Percentiles rank a stretch among this genome's conserved stretches.
These are phyloP conservation scores for Botrytis fabae DNA, from an alignment of 2,329 filamentous ascomycete species.

Conservation along the genomic window DNA sequence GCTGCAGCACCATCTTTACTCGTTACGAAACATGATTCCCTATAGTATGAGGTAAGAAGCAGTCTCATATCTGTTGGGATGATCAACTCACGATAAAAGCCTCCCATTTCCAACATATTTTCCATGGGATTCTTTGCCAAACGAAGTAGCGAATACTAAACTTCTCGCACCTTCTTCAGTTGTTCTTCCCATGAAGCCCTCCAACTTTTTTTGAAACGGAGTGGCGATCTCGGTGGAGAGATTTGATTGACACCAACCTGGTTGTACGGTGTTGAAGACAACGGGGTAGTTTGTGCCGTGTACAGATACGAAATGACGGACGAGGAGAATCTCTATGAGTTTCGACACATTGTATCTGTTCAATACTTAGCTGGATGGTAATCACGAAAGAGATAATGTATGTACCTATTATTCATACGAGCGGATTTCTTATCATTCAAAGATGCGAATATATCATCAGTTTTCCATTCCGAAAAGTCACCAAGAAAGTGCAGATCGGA, in stretches of 20 bases:
- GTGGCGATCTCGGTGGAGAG: constrained; percentile 29
- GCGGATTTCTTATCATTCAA: not conserved
- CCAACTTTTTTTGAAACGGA: not conserved
- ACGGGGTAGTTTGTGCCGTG: not conserved
- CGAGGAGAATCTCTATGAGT: not conserved
- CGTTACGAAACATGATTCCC: constrained; percentile 40
- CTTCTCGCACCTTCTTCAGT: constrained; percentile 51
- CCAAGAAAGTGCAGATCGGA: not conserved
- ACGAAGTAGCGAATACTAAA: constrained; percentile 41
- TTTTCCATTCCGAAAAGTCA: not conserved
- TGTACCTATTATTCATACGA: not conserved
- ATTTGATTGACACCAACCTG: not conserved
- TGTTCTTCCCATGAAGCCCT: constrained; percentile 40
- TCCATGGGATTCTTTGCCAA: constrained; percentile 48
- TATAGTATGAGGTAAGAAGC: not conserved
- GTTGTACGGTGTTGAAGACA: not conserved
- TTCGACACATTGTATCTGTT: not conserved
- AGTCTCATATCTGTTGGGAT: not conserved
- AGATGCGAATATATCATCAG: not conserved
- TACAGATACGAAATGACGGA: not conserved
- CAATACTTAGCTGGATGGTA: fast-evolving
- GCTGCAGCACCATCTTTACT: constrained; percentile 44
- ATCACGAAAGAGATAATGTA: not conserved
- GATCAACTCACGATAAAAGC: not conserved
- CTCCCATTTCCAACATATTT: constrained; percentile 46